A percentile compares a stretch with the other conserved stretches of the same genome.
phyloP scores from a whole-genome alignment of 345 rosid genomes.

The Draba incana region DNA sequence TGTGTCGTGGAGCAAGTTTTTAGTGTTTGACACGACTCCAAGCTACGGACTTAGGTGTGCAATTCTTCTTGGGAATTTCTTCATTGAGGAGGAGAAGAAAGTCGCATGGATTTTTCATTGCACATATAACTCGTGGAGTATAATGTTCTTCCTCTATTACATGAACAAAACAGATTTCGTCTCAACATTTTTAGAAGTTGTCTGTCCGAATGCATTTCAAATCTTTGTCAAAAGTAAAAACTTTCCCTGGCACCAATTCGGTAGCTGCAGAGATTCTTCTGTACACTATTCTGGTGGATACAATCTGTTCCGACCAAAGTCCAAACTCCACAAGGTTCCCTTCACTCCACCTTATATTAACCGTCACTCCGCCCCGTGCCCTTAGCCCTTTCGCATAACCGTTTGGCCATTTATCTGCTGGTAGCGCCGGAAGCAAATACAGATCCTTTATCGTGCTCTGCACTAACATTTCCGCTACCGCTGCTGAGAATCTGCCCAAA shows the following conservation, averaged over 20 bases:
- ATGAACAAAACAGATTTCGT: constrained; percentile 9
- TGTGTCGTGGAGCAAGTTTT: too few species aligned
- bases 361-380: constrained; percentile 77
- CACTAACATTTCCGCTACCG: constrained; percentile 81
- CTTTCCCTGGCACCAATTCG: constrained; percentile 48
- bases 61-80: too few species aligned
- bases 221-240: constrained; percentile 56
- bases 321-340: constrained; percentile 72
- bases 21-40: too few species aligned
- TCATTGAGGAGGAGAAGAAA: too few species aligned
- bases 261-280: constrained; percentile 50
- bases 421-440: constrained; percentile 85
- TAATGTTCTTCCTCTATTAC: constrained; percentile 9
- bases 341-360: constrained; percentile 72
- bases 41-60: too few species aligned
- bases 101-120: neutral
- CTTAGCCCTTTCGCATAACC: constrained; percentile 76
- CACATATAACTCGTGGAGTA: constrained; percentile 27
- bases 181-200: constrained; percentile 12
- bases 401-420: constrained; percentile 71
- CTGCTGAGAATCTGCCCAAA: constrained; percentile 64
- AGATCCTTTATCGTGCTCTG: constrained; percentile 77
- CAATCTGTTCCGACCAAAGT: constrained; percentile 49
- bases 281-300: constrained; percentile 53
- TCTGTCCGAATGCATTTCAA: constrained; percentile 54